phyloP scores from a whole-genome alignment of 176 grass and related monocot genomes.

The Carex myosuroides region DNA sequence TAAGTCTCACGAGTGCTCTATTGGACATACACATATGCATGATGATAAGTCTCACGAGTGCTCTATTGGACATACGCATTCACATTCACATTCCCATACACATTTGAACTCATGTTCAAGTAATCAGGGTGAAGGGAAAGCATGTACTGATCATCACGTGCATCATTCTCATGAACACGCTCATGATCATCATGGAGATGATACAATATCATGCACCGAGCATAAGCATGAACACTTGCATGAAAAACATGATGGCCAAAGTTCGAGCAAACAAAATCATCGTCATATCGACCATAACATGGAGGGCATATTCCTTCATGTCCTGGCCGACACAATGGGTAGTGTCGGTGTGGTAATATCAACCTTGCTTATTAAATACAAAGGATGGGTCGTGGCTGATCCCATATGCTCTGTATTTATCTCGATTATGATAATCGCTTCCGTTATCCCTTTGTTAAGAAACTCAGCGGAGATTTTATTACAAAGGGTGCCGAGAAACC shows the following conservation, averaged over 20 bases:
- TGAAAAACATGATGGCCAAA: constrained; percentile 20
- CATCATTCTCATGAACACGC: constrained; percentile 31
- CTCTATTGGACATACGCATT: constrained; percentile 27
- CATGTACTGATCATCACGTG: constrained; percentile 31
- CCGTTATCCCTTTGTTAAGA: constrained; percentile 77
- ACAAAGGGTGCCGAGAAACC: constrained; percentile 81
- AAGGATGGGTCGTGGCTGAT: constrained; percentile 91
- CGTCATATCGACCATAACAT: constrained; percentile 94
- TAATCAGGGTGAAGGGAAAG: constrained; percentile 28
- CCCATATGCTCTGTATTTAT: constrained; percentile 97
- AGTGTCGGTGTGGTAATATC: constrained; percentile 87
- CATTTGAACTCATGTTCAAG: constrained; percentile 31
- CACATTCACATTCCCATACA: constrained; percentile 35
- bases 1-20: constrained; percentile 16
- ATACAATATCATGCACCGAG: constrained; percentile 4
- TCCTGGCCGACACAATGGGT: constrained; percentile 96
- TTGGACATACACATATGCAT: constrained; percentile 29
- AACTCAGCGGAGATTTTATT: constrained; percentile 98
- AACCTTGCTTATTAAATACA: constrained; percentile 91
- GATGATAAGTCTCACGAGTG: constrained; percentile 11
- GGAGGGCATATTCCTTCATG: constrained; percentile 98
- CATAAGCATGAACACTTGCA: constrained; percentile 22
- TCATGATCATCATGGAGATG: constrained; percentile 49
- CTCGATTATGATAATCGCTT: constrained; percentile 84
- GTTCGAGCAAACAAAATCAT: constrained; percentile 18